A percentile compares a stretch with the other conserved stretches of the same genome.
phyloP scores from a whole-genome alignment of 208 protist genomes.

The Blastocrithidia nonstop region DNA sequence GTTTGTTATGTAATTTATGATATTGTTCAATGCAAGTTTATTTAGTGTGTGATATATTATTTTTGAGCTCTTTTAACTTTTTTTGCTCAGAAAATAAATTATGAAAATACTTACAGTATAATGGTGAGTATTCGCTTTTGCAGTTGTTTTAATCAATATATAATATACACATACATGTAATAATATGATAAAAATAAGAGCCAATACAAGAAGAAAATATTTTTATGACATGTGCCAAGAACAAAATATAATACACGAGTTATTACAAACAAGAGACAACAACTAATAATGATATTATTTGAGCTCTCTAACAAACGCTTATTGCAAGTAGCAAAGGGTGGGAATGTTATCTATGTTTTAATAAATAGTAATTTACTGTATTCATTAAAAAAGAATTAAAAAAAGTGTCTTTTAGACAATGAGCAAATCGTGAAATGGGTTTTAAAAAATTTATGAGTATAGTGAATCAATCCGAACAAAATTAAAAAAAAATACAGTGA shows the following conservation, averaged over 20 bases:
- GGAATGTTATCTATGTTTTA: not conserved
- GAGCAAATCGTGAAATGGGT: not conserved
- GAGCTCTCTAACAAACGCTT: not conserved
- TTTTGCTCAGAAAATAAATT: too few species aligned
- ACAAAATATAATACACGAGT: not conserved
- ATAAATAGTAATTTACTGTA: not conserved
- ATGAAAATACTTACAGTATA: too few species aligned
- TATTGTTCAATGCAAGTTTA: too few species aligned
- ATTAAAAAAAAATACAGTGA: not conserved
- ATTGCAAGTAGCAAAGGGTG: not conserved
- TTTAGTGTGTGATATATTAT: too few species aligned
- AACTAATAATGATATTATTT: too few species aligned
- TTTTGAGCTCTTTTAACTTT: too few species aligned
- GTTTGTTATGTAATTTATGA: too few species aligned
- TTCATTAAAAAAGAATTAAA: not conserved
- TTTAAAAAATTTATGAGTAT: not conserved
- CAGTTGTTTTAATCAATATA: too few species aligned
- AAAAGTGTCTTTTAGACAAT: not conserved
- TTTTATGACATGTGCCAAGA: not conserved
- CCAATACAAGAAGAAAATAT: not conserved
- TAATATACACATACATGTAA: not conserved
- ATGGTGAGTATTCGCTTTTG: too few species aligned
- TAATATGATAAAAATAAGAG: not conserved
- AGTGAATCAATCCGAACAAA: not conserved
- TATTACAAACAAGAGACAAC: not conserved